phyloP scores from a whole-genome alignment of 495 filamentous ascomycete genomes.

The Xylaria flabelliformis region DNA sequence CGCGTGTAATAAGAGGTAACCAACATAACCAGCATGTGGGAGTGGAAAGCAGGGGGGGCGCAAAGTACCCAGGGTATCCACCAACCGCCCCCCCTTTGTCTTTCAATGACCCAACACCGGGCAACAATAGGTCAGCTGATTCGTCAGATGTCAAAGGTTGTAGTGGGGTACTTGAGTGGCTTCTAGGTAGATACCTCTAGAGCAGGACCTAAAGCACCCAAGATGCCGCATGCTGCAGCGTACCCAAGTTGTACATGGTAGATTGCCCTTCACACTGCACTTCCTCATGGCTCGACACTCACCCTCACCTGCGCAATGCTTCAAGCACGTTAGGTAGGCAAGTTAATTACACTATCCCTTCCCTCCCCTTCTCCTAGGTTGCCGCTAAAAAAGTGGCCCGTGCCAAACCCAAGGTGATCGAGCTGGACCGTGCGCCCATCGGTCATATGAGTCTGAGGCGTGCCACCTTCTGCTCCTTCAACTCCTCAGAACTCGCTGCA shows the following conservation, averaged over 20 bases:
- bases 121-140: conserved; percentile 26
- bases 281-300: neutral
- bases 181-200: conserved; percentile 8
- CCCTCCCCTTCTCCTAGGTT: neutral
- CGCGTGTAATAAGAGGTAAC: conserved; percentile 17
- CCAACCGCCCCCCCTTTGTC: conserved; percentile 2
- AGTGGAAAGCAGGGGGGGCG: conserved; percentile 10
- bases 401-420: conserved; percentile 18
- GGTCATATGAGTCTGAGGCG: conserved; percentile 45
- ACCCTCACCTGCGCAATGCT: neutral
- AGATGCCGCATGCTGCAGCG: neutral
- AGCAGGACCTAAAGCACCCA: neutral
- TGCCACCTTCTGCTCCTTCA: conserved; percentile 42
- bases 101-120: conserved; percentile 12
- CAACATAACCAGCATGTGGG: conserved; percentile 17
- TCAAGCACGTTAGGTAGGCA: conserved; percentile 3
- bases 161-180: conserved; percentile 14
- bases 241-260: conserved; percentile 1
- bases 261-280: neutral
- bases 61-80: conserved; percentile 1
- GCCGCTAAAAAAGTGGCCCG: conserved; percentile 28
- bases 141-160: conserved; percentile 24
- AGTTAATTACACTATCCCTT: neutral
- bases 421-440: conserved; percentile 39
- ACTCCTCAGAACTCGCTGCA: conserved; percentile 28